Percentiles rank a stretch among this genome's conserved stretches.
Conservation (phyloP, 495 filamentous ascomycete genomes). For the Astrothelium subdiscretum region DNA sequence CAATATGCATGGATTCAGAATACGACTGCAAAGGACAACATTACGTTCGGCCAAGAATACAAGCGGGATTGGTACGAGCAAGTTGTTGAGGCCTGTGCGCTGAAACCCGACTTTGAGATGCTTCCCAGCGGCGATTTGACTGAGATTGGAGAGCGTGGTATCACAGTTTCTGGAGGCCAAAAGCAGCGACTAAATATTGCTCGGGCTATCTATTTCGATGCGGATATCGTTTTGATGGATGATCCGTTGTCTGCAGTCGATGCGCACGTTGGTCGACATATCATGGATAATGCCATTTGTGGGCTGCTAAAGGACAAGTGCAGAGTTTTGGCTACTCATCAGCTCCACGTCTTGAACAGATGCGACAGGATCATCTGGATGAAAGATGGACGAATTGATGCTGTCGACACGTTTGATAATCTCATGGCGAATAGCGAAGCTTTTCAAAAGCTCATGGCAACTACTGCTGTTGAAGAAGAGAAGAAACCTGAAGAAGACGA, state of each 20-base stretch:
- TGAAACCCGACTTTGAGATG: slow-evolving; percentile 64
- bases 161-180: slow-evolving; percentile 74
- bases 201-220: slow-evolving; percentile 43
- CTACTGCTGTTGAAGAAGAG: slow-evolving; percentile 63
- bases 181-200: slow-evolving; percentile 64
- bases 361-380: slow-evolving; percentile 89
- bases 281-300: slow-evolving; percentile 91
- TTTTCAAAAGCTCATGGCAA: slow-evolving; percentile 74
- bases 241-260: slow-evolving; percentile 44
- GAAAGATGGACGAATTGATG: slow-evolving; percentile 70
- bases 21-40: slow-evolving; percentile 72
- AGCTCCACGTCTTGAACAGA: slow-evolving; percentile 80
- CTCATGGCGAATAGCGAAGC: slow-evolving; percentile 62
- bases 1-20: slow-evolving; percentile 99
- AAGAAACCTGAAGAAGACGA: slow-evolving; percentile 29
- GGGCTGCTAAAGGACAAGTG: slow-evolving; percentile 82
- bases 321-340: slow-evolving; percentile 85
- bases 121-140: slow-evolving; percentile 61
- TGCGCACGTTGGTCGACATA: slow-evolving; percentile 61
- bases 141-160: slow-evolving; percentile 69
- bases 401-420: slow-evolving; percentile 78
- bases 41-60: slow-evolving; percentile 77
- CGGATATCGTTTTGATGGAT: slow-evolving; percentile 40
- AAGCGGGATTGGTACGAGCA: slow-evolving; percentile 51
- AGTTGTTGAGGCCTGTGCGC: slow-evolving; percentile 52